Percentiles rank a stretch among this genome's conserved stretches.
These are phyloP conservation scores for Tagetes patula DNA, from an alignment of 129 eudicot genomes.

Conservation along the genomic window DNA sequence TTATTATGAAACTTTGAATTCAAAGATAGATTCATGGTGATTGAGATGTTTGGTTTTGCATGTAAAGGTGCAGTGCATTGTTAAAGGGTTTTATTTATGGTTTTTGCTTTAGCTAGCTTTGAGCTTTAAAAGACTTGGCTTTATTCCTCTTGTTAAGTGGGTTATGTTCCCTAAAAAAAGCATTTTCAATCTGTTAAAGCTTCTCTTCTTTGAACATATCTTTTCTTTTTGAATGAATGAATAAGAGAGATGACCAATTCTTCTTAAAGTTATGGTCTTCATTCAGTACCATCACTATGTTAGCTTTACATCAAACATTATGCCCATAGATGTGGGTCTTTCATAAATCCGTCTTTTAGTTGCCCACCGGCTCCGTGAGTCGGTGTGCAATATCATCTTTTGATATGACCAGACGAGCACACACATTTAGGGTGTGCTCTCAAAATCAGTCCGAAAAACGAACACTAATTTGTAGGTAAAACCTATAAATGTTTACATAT, in stretches of 20 bases:
- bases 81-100: conserved; percentile 38
- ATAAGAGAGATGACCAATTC: conserved; percentile 33
- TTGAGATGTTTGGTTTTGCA: conserved; percentile 40
- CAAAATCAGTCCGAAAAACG: background rate
- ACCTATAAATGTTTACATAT: background rate
- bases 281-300: conserved; percentile 27
- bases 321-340: conserved; percentile 20
- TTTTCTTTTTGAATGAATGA: conserved; percentile 37
- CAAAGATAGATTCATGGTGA: conserved; percentile 41
- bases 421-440: background rate
- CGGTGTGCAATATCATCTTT: background rate
- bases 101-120: conserved; percentile 48
- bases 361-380: background rate
- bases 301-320: conserved; percentile 34
- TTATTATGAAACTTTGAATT: conserved; percentile 32
- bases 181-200: conserved; percentile 49
- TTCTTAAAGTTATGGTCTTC: conserved; percentile 28
- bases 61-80: conserved; percentile 39
- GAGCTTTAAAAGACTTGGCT: conserved; percentile 41
- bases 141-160: conserved; percentile 55
- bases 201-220: conserved; percentile 48
- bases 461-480: background rate
- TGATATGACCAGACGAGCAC: background rate
- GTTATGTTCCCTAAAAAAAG: conserved; percentile 63
- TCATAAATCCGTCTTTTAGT: background rate